phyloP scores from a whole-genome alignment of 208 protist species.

The Strigomonas galati region DNA sequence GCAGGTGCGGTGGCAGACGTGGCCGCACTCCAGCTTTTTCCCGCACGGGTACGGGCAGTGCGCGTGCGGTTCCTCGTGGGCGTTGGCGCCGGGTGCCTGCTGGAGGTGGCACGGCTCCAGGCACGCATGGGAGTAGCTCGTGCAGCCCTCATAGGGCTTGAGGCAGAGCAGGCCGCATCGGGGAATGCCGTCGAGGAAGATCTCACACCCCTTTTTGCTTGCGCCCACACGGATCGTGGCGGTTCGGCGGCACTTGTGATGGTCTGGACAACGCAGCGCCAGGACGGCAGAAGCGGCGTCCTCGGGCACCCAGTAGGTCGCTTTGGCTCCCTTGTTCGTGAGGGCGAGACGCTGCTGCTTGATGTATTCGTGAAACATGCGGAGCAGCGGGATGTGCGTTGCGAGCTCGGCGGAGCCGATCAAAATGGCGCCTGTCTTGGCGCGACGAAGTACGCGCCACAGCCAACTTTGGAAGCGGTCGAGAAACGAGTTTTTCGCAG shows the following conservation, averaged over 20 bases:
- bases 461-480: constrained; percentile 62
- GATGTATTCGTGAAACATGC: constrained; percentile 52
- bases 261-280: constrained; percentile 71
- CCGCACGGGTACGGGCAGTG: constrained; percentile 77
- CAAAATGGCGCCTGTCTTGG: constrained; percentile 51
- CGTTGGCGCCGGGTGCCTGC: constrained; percentile 1
- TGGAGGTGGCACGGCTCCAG: constrained; percentile 60
- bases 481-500: neutral
- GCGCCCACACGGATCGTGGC: constrained; percentile 34
- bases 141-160: constrained; percentile 53
- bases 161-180: constrained; percentile 69
- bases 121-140: constrained; percentile 64
- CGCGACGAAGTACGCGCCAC: constrained; percentile 56
- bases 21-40: constrained; percentile 55
- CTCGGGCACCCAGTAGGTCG: constrained; percentile 65
- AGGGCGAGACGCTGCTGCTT: constrained; percentile 34
- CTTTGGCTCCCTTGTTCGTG: constrained; percentile 16
- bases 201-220: constrained; percentile 14
- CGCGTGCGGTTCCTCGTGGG: constrained; percentile 23
- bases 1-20: constrained; percentile 64
- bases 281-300: constrained; percentile 43
- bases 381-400: constrained; percentile 50
- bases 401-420: constrained; percentile 71
- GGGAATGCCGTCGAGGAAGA: constrained; percentile 47
- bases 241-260: constrained; percentile 60